phyloP scores from a whole-genome alignment of 2,329 filamentous ascomycete species.

The Colletotrichum aenigma region DNA sequence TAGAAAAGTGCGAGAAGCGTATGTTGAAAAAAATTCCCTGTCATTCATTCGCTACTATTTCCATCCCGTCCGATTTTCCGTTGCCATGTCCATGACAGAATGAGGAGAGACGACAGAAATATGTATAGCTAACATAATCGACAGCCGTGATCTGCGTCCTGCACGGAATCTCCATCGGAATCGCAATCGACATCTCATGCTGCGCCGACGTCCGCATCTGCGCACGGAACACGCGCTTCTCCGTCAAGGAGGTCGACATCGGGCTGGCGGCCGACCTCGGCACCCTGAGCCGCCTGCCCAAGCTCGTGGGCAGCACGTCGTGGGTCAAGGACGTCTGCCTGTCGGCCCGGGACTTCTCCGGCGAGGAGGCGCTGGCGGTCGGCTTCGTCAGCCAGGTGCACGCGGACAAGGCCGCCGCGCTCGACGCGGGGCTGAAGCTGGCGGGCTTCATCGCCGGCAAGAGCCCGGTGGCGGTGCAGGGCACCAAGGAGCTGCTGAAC shows the following conservation, averaged over 20 bases:
- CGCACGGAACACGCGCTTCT: conserved; percentile 62
- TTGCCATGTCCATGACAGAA: not conserved
- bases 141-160: conserved; percentile 80
- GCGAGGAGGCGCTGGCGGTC: conserved; percentile 70
- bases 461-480: conserved; percentile 86
- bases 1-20: conserved; percentile 92
- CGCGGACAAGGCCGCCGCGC: conserved; percentile 64
- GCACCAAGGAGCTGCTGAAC: conserved; percentile 87
- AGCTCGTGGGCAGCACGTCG: conserved; percentile 70
- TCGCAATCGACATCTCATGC: conserved; percentile 76
- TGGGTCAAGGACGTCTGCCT: conserved; percentile 84
- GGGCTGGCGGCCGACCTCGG: conserved; percentile 82
- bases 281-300: conserved; percentile 74
- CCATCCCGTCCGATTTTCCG: not conserved
- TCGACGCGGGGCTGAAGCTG: conserved; percentile 66
- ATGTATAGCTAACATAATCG: conserved; percentile 18
- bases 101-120: not conserved
- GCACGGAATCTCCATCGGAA: conserved; percentile 78
- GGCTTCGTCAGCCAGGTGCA: conserved; percentile 74
- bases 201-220: conserved; percentile 75
- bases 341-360: conserved; percentile 71
- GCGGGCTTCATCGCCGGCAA: conserved; percentile 74
- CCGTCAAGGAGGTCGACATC: conserved; percentile 84
- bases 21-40: conserved; percentile 34
- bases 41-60: not conserved